Base-by-base conservation (phyloP, 2,329 filamentous ascomycete genomes). In the Thermoascus crustaceus region DNA sequence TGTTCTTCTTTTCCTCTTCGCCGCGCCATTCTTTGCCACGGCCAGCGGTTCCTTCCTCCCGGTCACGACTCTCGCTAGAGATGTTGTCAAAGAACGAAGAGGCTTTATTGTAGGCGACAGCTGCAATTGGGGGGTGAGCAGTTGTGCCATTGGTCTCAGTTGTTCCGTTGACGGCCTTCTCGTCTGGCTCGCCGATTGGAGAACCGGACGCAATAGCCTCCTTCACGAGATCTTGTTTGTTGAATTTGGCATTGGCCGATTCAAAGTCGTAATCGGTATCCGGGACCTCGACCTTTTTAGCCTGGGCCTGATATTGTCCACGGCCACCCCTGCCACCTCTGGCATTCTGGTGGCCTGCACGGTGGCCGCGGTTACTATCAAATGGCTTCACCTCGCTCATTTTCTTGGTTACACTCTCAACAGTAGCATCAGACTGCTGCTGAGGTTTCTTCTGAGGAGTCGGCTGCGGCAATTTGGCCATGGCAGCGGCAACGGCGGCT, bases 71-170 rank as follows among this genome's bases (percentile, higher is more conserved):
- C 58, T 98, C 91, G 47, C 85, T 94, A 1, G 86, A 94, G 45
- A 98, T 95, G 61, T 98, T 95, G 64, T 98, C 91, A 55, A 98
- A 98, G 71, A 98, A 98, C 1, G 86, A 94, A 3, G 69, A 78
- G 4, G 80, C 73, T 64, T 87, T 94, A 68, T 95, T 89, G 66
- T 98, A 98, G 0, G 77, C 73, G 19, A 63, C 57, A 22, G 69
- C 64, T 6, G 49, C 42, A 13, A 59, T 53, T 6, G 61, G 53
- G 5, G 68, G 70, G 8, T 62, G 53, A 8, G 45, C 38, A 38
- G 47, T 49, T 3, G 41, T 34, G 23, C 54, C 55, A 20, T 63
- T 54, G 14, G 50, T 42, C 7, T 58, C 57, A 16, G 71, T 60
- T 0, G 58, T 44, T 6, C 61, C 65, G 20, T 66, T 66, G 0